A percentile compares a stretch with the other conserved stretches of the same genome.
Conservation (phyloP, 768 basidiomycete genomes). For the Trametes meyenii region DNA sequence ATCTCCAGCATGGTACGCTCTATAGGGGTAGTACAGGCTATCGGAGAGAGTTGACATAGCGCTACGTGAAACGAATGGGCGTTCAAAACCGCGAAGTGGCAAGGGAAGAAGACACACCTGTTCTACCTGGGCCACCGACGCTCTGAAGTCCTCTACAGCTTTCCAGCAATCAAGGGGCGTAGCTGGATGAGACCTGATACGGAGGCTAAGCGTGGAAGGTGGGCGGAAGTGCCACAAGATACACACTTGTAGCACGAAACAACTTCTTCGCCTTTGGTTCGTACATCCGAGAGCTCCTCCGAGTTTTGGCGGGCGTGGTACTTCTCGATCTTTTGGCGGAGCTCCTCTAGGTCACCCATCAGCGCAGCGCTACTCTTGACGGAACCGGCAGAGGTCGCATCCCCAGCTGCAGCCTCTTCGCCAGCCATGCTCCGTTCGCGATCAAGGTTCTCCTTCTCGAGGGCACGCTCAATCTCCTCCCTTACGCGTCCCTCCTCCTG, state of each 20-base stretch:
- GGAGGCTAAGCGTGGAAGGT: not conserved
- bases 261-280: slow-evolving; percentile 59
- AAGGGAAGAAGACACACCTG: slow-evolving; percentile 48
- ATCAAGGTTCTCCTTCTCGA: slow-evolving; percentile 89
- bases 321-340: slow-evolving; percentile 71
- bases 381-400: slow-evolving; percentile 39
- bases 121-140: slow-evolving; percentile 67
- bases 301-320: slow-evolving; percentile 62
- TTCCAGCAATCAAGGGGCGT: slow-evolving; percentile 75
- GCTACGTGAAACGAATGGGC: slow-evolving; percentile 40
- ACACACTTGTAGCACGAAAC: slow-evolving; percentile 76
- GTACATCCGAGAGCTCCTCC: slow-evolving; percentile 57
- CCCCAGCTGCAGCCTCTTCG: slow-evolving; percentile 35
- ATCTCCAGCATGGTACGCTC: not conserved
- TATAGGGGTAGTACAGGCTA: slow-evolving; percentile 15
- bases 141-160: slow-evolving; percentile 71
- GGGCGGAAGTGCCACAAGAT: slow-evolving; percentile 1
- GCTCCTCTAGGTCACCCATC: slow-evolving; percentile 74
- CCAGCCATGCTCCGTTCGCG: slow-evolving; percentile 62
- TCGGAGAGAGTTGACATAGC: slow-evolving; percentile 59
- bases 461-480: slow-evolving; percentile 71
- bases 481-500: slow-evolving; percentile 71
- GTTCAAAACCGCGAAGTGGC: not conserved
- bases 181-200: slow-evolving; percentile 42
- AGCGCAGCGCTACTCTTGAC: slow-evolving; percentile 64